Conservation (phyloP, 257 asterid species). For the Solanum megistacrolobum region DNA sequence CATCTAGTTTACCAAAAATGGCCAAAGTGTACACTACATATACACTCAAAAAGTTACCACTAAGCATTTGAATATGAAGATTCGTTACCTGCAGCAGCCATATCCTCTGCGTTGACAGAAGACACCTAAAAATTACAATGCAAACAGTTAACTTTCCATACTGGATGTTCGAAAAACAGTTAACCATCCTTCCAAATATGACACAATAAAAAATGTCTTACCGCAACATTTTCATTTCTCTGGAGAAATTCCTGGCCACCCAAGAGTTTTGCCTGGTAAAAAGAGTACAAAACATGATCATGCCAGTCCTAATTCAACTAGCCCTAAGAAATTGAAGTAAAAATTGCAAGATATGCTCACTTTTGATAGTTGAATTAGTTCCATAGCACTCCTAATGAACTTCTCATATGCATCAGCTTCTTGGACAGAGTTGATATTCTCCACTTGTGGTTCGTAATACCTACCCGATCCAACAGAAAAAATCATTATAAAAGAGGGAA, state of each 20-base stretch:
- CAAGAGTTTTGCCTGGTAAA: constrained; percentile 32
- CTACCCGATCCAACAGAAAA: not conserved
- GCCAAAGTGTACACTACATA: not conserved
- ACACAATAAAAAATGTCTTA: not conserved
- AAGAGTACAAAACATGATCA: not conserved
- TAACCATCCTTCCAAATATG: not conserved
- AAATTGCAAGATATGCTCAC: constrained; percentile 5
- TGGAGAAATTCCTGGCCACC: constrained; percentile 12
- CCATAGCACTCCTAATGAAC: constrained; percentile 37
- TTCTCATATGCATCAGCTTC: constrained; percentile 49
- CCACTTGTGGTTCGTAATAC: constrained; percentile 38
- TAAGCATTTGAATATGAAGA: not conserved
- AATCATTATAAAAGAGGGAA: not conserved
- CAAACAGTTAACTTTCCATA: not conserved
- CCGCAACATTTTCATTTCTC: constrained; percentile 21
- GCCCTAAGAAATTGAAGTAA: not conserved
- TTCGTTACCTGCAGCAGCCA: constrained; percentile 2
- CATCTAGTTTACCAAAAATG: not conserved
- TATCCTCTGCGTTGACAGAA: constrained; percentile 9
- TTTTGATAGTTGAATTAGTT: constrained; percentile 30
- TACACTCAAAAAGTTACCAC: not conserved
- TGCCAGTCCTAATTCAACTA: not conserved
- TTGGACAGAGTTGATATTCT: constrained; percentile 31
- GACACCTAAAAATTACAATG: constrained; percentile 7
- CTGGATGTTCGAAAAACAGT: not conserved